phyloP scores from a whole-genome alignment of 371 early-diverging fungal genomes.

The Apophysomyces trapeziformis region DNA sequence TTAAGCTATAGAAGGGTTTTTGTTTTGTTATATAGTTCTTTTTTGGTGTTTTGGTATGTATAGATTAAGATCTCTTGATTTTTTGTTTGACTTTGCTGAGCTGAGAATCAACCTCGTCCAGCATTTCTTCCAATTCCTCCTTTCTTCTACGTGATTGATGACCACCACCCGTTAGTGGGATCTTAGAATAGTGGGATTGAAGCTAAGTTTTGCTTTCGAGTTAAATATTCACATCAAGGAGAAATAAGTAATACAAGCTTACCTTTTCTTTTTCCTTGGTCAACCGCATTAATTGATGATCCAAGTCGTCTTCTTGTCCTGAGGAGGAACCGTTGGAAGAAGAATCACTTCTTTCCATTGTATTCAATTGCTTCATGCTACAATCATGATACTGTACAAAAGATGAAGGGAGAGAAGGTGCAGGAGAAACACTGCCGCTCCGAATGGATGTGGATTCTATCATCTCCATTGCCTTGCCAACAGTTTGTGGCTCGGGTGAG shows the following conservation, averaged over 20 bases:
- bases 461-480: neutral
- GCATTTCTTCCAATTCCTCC: constrained; percentile 56
- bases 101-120: constrained; percentile 57
- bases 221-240: neutral
- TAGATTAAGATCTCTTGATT: constrained; percentile 14
- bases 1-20: too few species aligned
- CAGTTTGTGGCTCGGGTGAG: neutral
- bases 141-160: constrained; percentile 52
- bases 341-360: neutral
- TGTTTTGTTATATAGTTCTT: neutral
- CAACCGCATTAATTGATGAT: constrained; percentile 18
- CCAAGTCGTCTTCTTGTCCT: constrained; percentile 16
- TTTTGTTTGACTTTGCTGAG: constrained; percentile 54
- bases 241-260: neutral
- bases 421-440: neutral
- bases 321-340: neutral
- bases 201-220: constrained; percentile 28
- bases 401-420: constrained; percentile 4
- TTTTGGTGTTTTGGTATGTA: neutral
- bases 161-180: constrained; percentile 57
- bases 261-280: constrained; percentile 33
- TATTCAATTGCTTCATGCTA: neutral
- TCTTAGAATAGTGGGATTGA: constrained; percentile 54
- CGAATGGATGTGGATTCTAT: neutral
- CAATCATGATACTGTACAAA: neutral